Conservation (phyloP, 164 flowering plant genomes). For the Echeveria elegans region DNA sequence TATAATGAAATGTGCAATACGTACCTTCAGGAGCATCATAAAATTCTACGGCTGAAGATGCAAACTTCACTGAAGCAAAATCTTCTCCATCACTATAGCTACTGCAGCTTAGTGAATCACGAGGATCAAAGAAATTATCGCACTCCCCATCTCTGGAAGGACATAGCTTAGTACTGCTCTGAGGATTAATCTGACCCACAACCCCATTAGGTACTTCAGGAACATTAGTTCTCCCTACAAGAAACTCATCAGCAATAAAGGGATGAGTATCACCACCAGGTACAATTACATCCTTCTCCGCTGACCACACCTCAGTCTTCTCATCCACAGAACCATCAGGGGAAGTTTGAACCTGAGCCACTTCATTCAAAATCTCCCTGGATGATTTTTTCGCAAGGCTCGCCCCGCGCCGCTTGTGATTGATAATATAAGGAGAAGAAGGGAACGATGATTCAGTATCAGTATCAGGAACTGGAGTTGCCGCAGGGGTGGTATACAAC, state of each 20-base stretch:
- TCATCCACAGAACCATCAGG: constrained; percentile 13
- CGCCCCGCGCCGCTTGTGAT: constrained; percentile 83
- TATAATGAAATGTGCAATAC: not conserved
- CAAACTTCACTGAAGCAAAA: constrained; percentile 29
- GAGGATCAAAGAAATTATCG: constrained; percentile 63
- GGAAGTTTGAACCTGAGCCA: constrained; percentile 17
- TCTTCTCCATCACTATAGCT: constrained; percentile 52
- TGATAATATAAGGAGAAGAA: constrained; percentile 69
- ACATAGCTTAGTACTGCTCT: constrained; percentile 8
- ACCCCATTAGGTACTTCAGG: constrained; percentile 11
- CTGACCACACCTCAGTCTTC: constrained; percentile 6
- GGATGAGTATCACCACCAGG: not conserved
- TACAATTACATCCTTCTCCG: not conserved
- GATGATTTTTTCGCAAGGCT: constrained; percentile 53
- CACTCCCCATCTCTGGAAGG: constrained; percentile 26
- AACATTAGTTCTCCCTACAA: constrained; percentile 3
- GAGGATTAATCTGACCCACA: constrained; percentile 13
- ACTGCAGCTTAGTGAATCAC: constrained; percentile 46
- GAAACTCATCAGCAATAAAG: constrained; percentile 5
- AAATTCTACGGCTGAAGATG: constrained; percentile 48
- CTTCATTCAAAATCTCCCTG: constrained; percentile 30
- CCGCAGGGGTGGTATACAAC: constrained; percentile 63
- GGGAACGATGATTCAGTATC: constrained; percentile 76
- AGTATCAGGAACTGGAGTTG: constrained; percentile 80
- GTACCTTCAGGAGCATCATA: constrained; percentile 92